phyloP scores from a whole-genome alignment of 768 basidiomycete genomes.

The Punctularia strigosozonata region DNA sequence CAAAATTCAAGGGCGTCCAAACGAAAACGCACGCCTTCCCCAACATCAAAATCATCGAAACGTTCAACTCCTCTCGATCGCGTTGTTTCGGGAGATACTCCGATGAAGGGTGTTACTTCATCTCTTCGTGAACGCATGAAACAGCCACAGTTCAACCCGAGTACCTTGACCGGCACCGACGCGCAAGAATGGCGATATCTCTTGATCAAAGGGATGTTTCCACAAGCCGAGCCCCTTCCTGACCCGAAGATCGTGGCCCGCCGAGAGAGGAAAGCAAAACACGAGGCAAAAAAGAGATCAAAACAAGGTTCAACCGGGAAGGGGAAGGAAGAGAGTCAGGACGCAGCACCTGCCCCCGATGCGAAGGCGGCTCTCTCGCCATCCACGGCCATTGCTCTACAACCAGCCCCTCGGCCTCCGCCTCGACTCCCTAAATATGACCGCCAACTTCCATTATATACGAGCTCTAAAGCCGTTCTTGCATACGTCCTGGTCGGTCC shows the following conservation, averaged over 20 bases:
- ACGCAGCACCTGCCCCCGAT: conserved; percentile 1
- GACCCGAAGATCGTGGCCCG: conserved; percentile 3
- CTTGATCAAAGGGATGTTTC: conserved; percentile 50
- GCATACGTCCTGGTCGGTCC: conserved; percentile 33
- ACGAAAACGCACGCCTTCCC: background rate
- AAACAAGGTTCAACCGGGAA: too few relatives aligned
- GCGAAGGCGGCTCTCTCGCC: background rate
- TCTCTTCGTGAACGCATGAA: conserved; percentile 14
- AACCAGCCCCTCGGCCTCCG: background rate
- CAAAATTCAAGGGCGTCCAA: background rate
- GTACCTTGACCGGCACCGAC: conserved; percentile 24
- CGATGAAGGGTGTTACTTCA: too few relatives aligned
- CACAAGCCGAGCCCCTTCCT: conserved; percentile 10
- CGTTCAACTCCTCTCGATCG: too few relatives aligned
- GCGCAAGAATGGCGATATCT: conserved; percentile 46
- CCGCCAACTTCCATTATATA: background rate
- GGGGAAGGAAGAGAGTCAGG: conserved; percentile 5
- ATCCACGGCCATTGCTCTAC: too few relatives aligned
- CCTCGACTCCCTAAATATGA: background rate
- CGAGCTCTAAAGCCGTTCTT: conserved; percentile 7
- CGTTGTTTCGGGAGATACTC: too few relatives aligned
- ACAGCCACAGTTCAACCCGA: conserved; percentile 16
- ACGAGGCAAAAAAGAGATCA: conserved; percentile 1
- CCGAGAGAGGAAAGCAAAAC: conserved; percentile 7
- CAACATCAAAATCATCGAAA: background rate